A percentile compares a stretch with the other conserved stretches of the same genome.
These are phyloP conservation scores for Terfezia claveryi DNA, from an alignment of 495 filamentous ascomycete species.

Conservation along the genomic window DNA sequence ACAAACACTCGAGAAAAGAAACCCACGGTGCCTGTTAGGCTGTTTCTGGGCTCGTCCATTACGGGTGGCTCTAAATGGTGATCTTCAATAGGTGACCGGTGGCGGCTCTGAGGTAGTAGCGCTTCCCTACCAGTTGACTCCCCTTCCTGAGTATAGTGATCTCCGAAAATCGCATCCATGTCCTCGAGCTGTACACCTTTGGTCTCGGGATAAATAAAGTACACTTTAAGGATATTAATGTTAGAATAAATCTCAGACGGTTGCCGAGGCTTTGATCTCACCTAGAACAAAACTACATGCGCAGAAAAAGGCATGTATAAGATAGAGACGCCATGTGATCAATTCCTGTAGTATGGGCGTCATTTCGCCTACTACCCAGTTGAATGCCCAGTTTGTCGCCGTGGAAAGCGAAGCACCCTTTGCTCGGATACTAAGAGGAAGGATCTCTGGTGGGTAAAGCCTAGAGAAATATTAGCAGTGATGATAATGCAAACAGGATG, in stretches of 20 bases:
- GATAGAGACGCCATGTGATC: conserved; percentile 82
- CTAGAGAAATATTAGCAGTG: not conserved
- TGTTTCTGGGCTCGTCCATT: too few species aligned
- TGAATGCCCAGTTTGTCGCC: conserved; percentile 94
- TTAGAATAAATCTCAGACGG: not conserved
- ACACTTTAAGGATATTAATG: conserved; percentile 39
- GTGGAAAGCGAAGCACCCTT: conserved; percentile 96
- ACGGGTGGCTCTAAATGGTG: too few species aligned
- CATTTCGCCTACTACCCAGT: conserved; percentile 88
- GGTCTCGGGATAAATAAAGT: conserved; percentile 91
- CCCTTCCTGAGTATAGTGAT: conserved; percentile 51
- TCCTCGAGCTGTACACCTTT: conserved; percentile 87
- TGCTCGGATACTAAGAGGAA: conserved; percentile 87
- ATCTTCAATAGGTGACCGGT: too few species aligned
- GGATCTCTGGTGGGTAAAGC: conserved; percentile 88
- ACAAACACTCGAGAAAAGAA: too few species aligned
- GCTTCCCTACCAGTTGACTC: conserved; percentile 45
- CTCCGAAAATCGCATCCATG: conserved; percentile 80
- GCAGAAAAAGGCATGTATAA: conserved; percentile 94
- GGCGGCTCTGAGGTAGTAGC: conserved; percentile 36
- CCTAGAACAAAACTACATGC: conserved; percentile 88
- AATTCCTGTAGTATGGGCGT: conserved; percentile 77
- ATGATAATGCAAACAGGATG: too few species aligned
- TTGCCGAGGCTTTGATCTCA: conserved; percentile 19
- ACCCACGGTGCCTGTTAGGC: too few species aligned